phyloP scores from a whole-genome alignment of 768 basidiomycete genomes.

The Lactarius indigo region DNA sequence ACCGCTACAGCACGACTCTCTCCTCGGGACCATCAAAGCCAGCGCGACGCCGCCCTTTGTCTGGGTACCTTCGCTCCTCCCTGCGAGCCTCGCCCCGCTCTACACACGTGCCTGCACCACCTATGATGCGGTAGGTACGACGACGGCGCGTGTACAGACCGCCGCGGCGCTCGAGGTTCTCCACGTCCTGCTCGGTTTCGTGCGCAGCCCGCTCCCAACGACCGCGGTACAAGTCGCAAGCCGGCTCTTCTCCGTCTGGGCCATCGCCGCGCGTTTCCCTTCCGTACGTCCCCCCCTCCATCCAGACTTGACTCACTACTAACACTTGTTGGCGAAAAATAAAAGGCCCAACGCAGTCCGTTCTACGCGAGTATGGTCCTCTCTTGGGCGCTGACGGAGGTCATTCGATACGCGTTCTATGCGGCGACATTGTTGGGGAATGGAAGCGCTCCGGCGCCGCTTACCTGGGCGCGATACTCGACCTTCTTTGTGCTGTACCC shows the following conservation, averaged over 20 bases:
- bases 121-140: slow-evolving; percentile 55
- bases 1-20: background rate
- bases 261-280: slow-evolving; percentile 61
- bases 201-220: slow-evolving; percentile 70
- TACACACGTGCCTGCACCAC: slow-evolving; percentile 53
- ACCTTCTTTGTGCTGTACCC: slow-evolving; percentile 95
- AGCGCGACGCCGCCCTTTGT: slow-evolving; percentile 21
- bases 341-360: slow-evolving; percentile 69
- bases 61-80: slow-evolving; percentile 36
- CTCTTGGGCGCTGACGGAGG: slow-evolving; percentile 89
- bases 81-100: slow-evolving; percentile 40
- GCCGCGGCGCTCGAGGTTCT: slow-evolving; percentile 80
- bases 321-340: no score
- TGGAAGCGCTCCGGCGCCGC: slow-evolving; percentile 38
- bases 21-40: slow-evolving; percentile 12
- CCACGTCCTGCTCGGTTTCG: slow-evolving; percentile 77
- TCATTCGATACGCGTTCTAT: slow-evolving; percentile 90
- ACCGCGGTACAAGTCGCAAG: slow-evolving; percentile 79
- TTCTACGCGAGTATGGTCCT: slow-evolving; percentile 88
- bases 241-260: slow-evolving; percentile 84
- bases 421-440: slow-evolving; percentile 56
- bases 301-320: no score
- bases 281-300: slow-evolving; percentile 40
- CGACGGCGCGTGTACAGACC: slow-evolving; percentile 74
- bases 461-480: slow-evolving; percentile 82